Percentiles rank a stretch among this genome's conserved stretches.
Conservation (phyloP, 108 stramenopile species). For the Nitzschia palea region DNA sequence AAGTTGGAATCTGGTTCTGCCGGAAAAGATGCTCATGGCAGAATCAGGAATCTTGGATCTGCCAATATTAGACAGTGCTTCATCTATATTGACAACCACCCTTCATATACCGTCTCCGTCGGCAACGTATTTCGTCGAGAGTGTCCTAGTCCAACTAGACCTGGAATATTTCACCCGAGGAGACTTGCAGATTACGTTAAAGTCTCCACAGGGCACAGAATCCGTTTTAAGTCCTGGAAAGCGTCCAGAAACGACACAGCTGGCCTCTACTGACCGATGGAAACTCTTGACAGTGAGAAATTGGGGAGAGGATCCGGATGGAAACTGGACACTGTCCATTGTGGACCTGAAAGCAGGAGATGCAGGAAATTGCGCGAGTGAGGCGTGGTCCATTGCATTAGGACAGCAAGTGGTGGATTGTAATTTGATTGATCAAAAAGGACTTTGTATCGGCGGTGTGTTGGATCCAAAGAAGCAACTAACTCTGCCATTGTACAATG, state of each 20-base stretch:
- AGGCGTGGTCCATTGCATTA: neutral
- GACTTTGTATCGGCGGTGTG: neutral
- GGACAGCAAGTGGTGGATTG: constrained; percentile 6
- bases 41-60: constrained; percentile 13
- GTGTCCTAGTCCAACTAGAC: constrained; percentile 25
- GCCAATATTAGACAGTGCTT: constrained; percentile 13
- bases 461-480: neutral
- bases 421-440: neutral
- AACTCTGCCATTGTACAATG: neutral
- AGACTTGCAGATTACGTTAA: constrained; percentile 28
- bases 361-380: constrained; percentile 1
- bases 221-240: constrained; percentile 27
- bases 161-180: constrained; percentile 30
- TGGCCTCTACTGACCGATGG: constrained; percentile 15
- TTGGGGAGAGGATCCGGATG: constrained; percentile 33
- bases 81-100: neutral
- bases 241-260: constrained; percentile 21
- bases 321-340: constrained; percentile 21
- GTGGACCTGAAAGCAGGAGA: constrained; percentile 10
- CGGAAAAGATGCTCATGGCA: constrained; percentile 21
- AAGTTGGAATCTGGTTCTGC: constrained; percentile 27
- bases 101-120: neutral
- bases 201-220: constrained; percentile 30
- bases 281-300: constrained; percentile 32
- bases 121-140: neutral